Evolutionary conservation across 2,329 filamentous ascomycete species (phyloP), one percentile per base, ranked within the genome.

Genomic region (Chlorencoelia australis): DNA sequence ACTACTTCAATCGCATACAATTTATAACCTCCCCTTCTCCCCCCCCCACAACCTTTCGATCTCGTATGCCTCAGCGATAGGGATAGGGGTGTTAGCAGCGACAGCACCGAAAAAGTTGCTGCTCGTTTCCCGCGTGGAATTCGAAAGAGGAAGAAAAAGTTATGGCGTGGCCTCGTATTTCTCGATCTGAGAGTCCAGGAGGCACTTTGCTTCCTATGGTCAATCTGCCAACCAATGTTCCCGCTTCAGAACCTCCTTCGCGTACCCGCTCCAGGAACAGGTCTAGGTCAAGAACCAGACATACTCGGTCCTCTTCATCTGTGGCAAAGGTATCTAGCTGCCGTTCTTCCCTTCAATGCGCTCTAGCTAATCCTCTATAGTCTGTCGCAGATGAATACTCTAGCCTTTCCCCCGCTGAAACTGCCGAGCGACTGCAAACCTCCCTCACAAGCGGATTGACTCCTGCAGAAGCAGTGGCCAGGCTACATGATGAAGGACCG

Each of bases 401-500:
- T 18, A 66, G 74, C 53, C 72, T 95, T 56, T 80, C 78, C n/a
- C 71, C 81, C 14, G 69, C 79, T 54, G 82, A 94, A 60, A 81
- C 83, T 8, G 87, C 86, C 29, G 69, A 78, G 36, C 77, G 75
- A 46, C 67, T 96, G 36, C 71, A 79, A 46, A 93, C 89, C 4
- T 95, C 88, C n/a, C 66, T 94, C 17, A 76, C 71, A 10, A 73
- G 84, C 53, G 91, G 91, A 35, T 71, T 98, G 10, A 77, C 84
- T 4, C 79, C 84, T 0, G 73, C 77, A 29, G 86, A 94, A 60
- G 91, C 88, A 22, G 70, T 87, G 42, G 73, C 80, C 38, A 77
- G 89, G 54, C 69, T 94, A 43, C 73, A 80, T 54, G 75, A 82
- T 45, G 76, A 91, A 64, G 91, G 91, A 20, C 79, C 82, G 18